Evolutionary conservation across 371 early-diverging fungal species (phyloP), one percentile per base, ranked within the genome.

Genomic region (Ordospora pajunii): DNA sequence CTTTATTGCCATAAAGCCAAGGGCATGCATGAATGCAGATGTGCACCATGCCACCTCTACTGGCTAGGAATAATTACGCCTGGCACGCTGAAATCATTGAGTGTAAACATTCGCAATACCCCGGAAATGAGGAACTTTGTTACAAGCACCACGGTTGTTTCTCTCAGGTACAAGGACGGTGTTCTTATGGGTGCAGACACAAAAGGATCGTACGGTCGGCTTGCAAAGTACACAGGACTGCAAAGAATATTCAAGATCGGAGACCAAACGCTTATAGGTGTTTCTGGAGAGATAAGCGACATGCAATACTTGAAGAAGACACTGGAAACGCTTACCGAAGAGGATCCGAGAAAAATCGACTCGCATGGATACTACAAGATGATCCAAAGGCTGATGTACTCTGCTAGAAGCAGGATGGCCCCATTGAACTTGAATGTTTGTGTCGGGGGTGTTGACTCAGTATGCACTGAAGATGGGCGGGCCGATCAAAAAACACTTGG

Each of bases 121-220:
- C 58, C 58, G 10, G 37, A 12, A 65, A 73, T 73, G 73, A 73
- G 54, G 48, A 51, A 73, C 49, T 73, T 73, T 73, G 73, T 73
- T 49, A 73, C 65, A 45, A 44, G 62, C 11, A 64, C 73, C 46
- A 51, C 49, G 0, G 42, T 58, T 32, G 46, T 82, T 50, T 37
- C 71, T n/a, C 70, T 97, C 84, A 91, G 91, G 84, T 96, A 90
- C 88, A 94, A 91, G 84, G 93, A 93, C 78, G 96, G 97, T 72
- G 87, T 97, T 63, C 93, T 97, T 90, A 88, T 95, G 87, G 92
- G 94, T 10, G 91, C 95, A 11, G 96, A 97, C 84, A 91, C 90
- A 82, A 19, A 86, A 89, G 95, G 91, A 27, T 94, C 95, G 25
- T 97, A 94, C 83, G 97, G 97, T 58, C 90, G 91, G 23, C 84